Percentiles rank a stretch among this genome's conserved stretches.
Conservation (phyloP, 148 eudicot species). For the Spergularia marina region DNA sequence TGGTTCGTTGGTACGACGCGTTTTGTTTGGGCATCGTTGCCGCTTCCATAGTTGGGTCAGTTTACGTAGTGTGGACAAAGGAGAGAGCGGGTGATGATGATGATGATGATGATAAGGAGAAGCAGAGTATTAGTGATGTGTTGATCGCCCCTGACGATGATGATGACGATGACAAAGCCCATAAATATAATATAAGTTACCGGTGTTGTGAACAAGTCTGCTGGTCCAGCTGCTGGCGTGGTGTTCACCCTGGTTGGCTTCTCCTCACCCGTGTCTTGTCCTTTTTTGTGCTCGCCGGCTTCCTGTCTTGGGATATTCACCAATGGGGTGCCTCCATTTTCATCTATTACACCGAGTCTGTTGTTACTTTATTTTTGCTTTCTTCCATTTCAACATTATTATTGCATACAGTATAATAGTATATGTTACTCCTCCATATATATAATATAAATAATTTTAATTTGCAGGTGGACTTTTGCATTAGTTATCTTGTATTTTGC, state of each 20-base stretch:
- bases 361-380: not conserved
- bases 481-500: slow-evolving; percentile 63
- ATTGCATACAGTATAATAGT: too few relatives aligned
- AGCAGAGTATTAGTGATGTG: not conserved
- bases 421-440: too few relatives aligned
- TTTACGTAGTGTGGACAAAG: slow-evolving; percentile 42
- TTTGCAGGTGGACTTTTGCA: slow-evolving; percentile 65
- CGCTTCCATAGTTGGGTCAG: slow-evolving; percentile 29
- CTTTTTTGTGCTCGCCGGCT: slow-evolving; percentile 27
- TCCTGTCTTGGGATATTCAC: slow-evolving; percentile 43
- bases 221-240: slow-evolving; percentile 51
- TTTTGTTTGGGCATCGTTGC: slow-evolving; percentile 45
- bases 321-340: slow-evolving; percentile 41
- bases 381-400: not conserved
- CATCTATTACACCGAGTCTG: slow-evolving; percentile 62
- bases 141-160: too few relatives aligned
- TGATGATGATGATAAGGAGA: not conserved
- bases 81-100: slow-evolving; percentile 29
- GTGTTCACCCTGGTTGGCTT: slow-evolving; percentile 46
- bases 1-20: slow-evolving; percentile 43
- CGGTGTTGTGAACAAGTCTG: slow-evolving; percentile 24
- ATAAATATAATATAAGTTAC: too few relatives aligned
- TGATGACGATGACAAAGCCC: too few relatives aligned
- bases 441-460: too few relatives aligned
- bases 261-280: slow-evolving; percentile 32